Conservation (phyloP, 2,329 filamentous ascomycete species). For the Tolypocladium cylindrosporum region DNA sequence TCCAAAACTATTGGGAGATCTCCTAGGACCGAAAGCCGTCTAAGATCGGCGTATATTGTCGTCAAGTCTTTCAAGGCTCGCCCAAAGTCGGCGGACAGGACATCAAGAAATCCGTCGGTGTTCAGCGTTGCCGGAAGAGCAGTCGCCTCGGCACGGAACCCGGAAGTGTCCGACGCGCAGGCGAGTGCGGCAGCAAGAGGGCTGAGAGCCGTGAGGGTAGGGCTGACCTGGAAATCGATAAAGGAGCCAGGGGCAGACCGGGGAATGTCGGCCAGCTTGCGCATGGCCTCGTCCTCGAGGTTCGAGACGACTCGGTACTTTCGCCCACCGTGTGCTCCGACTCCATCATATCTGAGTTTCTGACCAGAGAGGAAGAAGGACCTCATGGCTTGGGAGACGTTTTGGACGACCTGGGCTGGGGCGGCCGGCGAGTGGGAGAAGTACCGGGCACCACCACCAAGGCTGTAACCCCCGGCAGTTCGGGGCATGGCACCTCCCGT, state of each 20-base stretch:
- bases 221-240: constrained; percentile 81
- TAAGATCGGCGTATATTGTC: constrained; percentile 69
- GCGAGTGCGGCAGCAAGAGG: constrained; percentile 52
- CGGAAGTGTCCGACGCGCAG: constrained; percentile 30
- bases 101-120: constrained; percentile 73
- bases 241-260: constrained; percentile 60
- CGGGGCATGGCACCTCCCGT: constrained; percentile 79
- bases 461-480: constrained; percentile 78
- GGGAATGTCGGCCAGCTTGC: constrained; percentile 52
- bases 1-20: constrained; percentile 75
- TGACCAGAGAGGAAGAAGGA: constrained; percentile 89
- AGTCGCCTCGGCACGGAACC: constrained; percentile 27
- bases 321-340: constrained; percentile 63
- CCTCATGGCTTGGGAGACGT: constrained; percentile 87
- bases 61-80: constrained; percentile 77
- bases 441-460: constrained; percentile 67
- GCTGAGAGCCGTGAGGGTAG: constrained; percentile 80
- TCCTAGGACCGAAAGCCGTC: constrained; percentile 64
- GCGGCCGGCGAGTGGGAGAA: constrained; percentile 83
- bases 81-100: constrained; percentile 80
- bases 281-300: constrained; percentile 62
- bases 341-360: constrained; percentile 77
- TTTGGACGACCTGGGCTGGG: constrained; percentile 84
- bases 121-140: constrained; percentile 55
- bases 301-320: constrained; percentile 68